Evolutionary conservation across 768 basidiomycete genomes (phyloP), one percentile per base, ranked within the genome.

Genomic region (Panaeolus cyanescens): DNA sequence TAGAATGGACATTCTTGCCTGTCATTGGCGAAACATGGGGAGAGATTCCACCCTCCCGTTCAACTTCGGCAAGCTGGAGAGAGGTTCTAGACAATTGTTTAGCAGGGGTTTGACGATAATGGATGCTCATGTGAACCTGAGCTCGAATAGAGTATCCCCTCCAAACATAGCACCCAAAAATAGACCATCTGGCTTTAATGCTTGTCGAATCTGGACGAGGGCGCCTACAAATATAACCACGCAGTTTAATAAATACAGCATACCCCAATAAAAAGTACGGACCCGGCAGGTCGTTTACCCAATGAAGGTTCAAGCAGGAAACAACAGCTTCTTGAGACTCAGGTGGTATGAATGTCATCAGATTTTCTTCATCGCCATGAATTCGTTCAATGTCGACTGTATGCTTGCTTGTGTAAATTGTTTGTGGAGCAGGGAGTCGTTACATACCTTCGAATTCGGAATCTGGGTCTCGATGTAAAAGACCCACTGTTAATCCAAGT

Each of bases 261-360:
- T 58, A 31, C 33, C 25, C 10, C 12, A 12, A 32, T 20, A 4
- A 30, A 42, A 15, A n/a, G 20, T 37, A 54, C 81, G 28, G 32
- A 93, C 96, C 95, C 62, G 95, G 96, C 5, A 99, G 83, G 76
- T 99, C 97, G 67, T 99, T 99, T 12, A 97, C 86, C 97, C 97
- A 99, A 64, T 99, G 97, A 40, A 99, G 80, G 66, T 89, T 90
- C 3, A 97, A 82, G 71, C 93, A 96, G 12, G 94, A 96, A 25
- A 97, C 88, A 50, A 98, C 85, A 17, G 92, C 94, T 69, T 99
- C 96, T 70, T 96, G 91, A 13, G 93, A 92, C 62, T 90, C 83
- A 2, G 79, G 86, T 4, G 82, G 79, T 10, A 98, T 77, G 19
- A 79, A 72, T 40, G 85, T 76, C 2, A 96, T 80, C 1, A 98